Conservation (phyloP, 768 basidiomycete genomes). For the Baorangia bicolor region DNA sequence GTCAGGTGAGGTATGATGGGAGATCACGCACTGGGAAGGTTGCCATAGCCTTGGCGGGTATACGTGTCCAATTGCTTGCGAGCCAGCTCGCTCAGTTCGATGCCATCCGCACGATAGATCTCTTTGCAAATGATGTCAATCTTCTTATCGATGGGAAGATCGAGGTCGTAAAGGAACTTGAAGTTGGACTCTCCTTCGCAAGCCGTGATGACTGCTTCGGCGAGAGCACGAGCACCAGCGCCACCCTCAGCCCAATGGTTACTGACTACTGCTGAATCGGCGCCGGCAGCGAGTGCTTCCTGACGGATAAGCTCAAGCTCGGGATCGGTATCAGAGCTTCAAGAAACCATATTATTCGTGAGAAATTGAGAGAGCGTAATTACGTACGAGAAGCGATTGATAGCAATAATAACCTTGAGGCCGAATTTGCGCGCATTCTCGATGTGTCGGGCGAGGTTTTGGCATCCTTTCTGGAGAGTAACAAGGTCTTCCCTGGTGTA, state of each 20-base stretch:
- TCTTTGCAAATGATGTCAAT: slow-evolving; percentile 84
- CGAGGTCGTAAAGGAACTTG: slow-evolving; percentile 90
- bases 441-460: slow-evolving; percentile 92
- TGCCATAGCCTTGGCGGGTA: slow-evolving; percentile 81
- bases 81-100: slow-evolving; percentile 83
- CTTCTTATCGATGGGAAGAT: slow-evolving; percentile 83
- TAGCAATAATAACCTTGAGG: slow-evolving; percentile 91
- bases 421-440: slow-evolving; percentile 95
- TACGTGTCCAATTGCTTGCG: slow-evolving; percentile 86
- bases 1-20: not conserved
- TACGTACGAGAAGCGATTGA: slow-evolving; percentile 92
- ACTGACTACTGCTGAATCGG: slow-evolving; percentile 92
- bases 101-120: slow-evolving; percentile 92
- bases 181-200: slow-evolving; percentile 84
- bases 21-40: slow-evolving; percentile 66
- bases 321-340: slow-evolving; percentile 83
- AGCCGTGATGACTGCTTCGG: slow-evolving; percentile 85
- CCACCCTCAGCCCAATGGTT: slow-evolving; percentile 99
- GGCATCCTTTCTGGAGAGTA: slow-evolving; percentile 86
- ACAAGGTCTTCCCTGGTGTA: slow-evolving; percentile 94
- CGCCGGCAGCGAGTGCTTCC: slow-evolving; percentile 79
- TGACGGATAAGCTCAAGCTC: slow-evolving; percentile 85
- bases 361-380: not conserved
- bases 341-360: not conserved
- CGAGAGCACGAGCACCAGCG: slow-evolving; percentile 83